phyloP scores from a whole-genome alignment of 2,329 filamentous ascomycete genomes.

The Ceratocystis destructans region DNA sequence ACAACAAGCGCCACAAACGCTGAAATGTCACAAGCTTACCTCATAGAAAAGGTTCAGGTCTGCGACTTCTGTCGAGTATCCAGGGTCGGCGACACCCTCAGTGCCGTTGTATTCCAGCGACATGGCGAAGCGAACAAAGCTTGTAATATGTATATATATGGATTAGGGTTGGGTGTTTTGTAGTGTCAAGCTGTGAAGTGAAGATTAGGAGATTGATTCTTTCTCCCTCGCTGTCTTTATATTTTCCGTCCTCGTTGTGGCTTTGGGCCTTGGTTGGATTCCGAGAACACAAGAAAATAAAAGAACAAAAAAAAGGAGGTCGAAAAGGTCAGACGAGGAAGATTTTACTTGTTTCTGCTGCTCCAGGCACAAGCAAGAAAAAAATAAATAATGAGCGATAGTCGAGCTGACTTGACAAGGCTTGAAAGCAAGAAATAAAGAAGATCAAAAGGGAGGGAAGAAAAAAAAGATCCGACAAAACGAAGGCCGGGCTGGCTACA shows the following conservation, averaged over 20 bases:
- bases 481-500: not conserved
- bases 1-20: not conserved
- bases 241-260: too few relatives aligned
- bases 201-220: too few relatives aligned
- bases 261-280: too few relatives aligned
- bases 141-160: not conserved
- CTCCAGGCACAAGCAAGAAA: conserved; percentile 7
- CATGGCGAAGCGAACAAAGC: conserved; percentile 22
- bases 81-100: conserved; percentile 35
- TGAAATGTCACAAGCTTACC: conserved; percentile 31
- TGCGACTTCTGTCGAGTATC: conserved; percentile 38
- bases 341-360: not conserved
- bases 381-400: not conserved
- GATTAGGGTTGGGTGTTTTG: not conserved
- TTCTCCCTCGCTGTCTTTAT: too few relatives aligned
- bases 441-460: not conserved
- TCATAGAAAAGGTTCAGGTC: conserved; percentile 80
- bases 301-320: not conserved
- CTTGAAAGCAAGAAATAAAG: not conserved
- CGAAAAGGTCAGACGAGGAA: not conserved
- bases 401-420: conserved; percentile 1
- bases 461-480: not conserved
- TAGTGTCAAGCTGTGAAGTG: not conserved
- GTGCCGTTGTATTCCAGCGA: conserved; percentile 39
- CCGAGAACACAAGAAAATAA: not conserved